These are phyloP conservation scores for Gillenia trifoliata DNA, from an alignment of 306 rosid species.

Conservation along the genomic window DNA sequence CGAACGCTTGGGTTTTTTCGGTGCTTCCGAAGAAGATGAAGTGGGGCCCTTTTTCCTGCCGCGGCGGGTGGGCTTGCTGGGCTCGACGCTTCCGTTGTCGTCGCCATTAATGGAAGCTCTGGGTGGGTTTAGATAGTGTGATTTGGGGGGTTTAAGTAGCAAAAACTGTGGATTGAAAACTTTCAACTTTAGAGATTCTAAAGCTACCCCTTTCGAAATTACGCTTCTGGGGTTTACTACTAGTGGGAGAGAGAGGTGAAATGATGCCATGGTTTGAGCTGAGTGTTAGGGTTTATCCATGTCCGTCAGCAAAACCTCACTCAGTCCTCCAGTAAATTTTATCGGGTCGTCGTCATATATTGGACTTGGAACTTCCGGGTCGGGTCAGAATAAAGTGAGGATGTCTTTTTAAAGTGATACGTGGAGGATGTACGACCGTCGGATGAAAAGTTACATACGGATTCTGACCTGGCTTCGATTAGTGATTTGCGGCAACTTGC, in stretches of 20 bases:
- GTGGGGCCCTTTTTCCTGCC: slow-evolving; percentile 54
- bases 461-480: background rate
- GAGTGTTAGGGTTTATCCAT: slow-evolving; percentile 48
- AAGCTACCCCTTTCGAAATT: background rate
- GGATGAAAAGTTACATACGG: background rate
- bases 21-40: background rate
- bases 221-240: background rate
- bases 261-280: slow-evolving; percentile 47
- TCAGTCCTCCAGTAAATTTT: background rate
- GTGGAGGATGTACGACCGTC: background rate
- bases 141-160: background rate
- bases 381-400: background rate
- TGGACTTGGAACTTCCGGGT: background rate
- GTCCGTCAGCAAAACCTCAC: background rate
- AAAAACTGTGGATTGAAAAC: slow-evolving; percentile 1
- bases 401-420: background rate
- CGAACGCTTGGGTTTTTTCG: slow-evolving; percentile 38
- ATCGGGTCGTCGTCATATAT: slow-evolving; percentile 22
- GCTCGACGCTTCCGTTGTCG: slow-evolving; percentile 31
- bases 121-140: slow-evolving; percentile 14
- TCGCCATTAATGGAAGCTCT: slow-evolving; percentile 39
- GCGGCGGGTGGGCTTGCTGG: slow-evolving; percentile 53
- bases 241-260: slow-evolving; percentile 22
- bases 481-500: background rate
- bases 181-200: slow-evolving; percentile 1